These are phyloP conservation scores for Monilinia aucupariae DNA, from an alignment of 2,329 filamentous ascomycete species.

Conservation along the genomic window DNA sequence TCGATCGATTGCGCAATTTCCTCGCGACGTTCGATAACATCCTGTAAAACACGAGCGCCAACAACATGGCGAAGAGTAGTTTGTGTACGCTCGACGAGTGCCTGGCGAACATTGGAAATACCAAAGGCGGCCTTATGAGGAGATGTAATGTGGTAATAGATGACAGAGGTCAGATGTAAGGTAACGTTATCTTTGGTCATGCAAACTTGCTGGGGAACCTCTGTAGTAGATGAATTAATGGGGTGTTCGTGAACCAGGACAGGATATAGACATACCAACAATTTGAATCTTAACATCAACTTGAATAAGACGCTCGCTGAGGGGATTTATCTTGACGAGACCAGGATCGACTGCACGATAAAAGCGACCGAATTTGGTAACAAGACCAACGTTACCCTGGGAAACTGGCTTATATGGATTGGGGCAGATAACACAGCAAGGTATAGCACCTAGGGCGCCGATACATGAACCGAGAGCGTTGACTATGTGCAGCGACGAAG, in stretches of 20 bases:
- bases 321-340: conserved; percentile 93
- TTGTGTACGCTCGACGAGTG: conserved; percentile 96
- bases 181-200: conserved; percentile 99
- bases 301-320: conserved; percentile 82
- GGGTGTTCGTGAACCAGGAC: background rate
- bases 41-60: conserved; percentile 89
- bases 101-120: conserved; percentile 88
- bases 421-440: conserved; percentile 85
- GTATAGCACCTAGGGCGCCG: conserved; percentile 77
- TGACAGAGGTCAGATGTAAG: conserved; percentile 87
- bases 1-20: conserved; percentile 92
- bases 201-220: conserved; percentile 93
- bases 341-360: conserved; percentile 94
- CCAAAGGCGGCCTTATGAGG: conserved; percentile 97
- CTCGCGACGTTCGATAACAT: conserved; percentile 96
- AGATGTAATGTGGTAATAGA: conserved; percentile 96
- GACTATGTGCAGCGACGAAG: conserved; percentile 42
- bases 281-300: conserved; percentile 99
- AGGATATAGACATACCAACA: conserved; percentile 48
- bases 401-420: conserved; percentile 92
- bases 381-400: conserved; percentile 90
- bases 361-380: conserved; percentile 94
- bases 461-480: conserved; percentile 68
- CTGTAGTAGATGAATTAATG: conserved; percentile 34
- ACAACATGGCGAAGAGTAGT: conserved; percentile 96